Conservation (phyloP, 306 rosid species). For the Acmispon strigosus region DNA sequence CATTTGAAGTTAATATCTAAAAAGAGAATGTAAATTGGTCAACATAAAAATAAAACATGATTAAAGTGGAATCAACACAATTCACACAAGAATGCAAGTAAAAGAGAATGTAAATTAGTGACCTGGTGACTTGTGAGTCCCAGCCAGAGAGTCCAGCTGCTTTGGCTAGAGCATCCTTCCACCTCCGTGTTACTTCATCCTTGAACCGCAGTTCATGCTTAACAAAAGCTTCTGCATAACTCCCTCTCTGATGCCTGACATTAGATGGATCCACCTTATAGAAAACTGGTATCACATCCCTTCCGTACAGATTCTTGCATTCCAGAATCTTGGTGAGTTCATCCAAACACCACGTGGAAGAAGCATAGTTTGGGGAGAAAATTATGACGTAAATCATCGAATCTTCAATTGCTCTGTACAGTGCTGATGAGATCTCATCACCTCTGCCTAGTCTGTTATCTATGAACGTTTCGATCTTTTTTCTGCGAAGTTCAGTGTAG, state of each 20-base stretch:
- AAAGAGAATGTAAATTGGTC: too few relatives aligned
- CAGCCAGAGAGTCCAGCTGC: background rate
- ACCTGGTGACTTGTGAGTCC: background rate
- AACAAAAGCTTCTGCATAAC: background rate
- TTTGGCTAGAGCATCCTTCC: conserved; percentile 1
- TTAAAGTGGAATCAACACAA: background rate
- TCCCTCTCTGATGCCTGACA: background rate
- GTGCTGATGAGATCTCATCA: background rate
- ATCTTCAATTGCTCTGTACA: background rate
- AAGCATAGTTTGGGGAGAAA: too few relatives aligned
- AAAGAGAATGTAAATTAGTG: background rate
- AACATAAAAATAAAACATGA: too few relatives aligned
- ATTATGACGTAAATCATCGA: too few relatives aligned
- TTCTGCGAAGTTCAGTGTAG: background rate
- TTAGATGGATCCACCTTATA: conserved; percentile 10
- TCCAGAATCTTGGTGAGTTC: conserved; percentile 10
- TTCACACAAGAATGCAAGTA: too few relatives aligned
- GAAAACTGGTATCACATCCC: conserved; percentile 19
- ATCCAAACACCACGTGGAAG: conserved; percentile 22
- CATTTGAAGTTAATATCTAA: too few relatives aligned
- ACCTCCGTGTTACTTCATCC: background rate
- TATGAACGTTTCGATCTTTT: background rate
- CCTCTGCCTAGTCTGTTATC: background rate
- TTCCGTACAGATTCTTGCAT: background rate
- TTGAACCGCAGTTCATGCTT: background rate